A percentile compares a stretch with the other conserved stretches of the same genome.
Conservation (phyloP, 2,329 filamentous ascomycete species). For the Botrytis byssoidea region DNA sequence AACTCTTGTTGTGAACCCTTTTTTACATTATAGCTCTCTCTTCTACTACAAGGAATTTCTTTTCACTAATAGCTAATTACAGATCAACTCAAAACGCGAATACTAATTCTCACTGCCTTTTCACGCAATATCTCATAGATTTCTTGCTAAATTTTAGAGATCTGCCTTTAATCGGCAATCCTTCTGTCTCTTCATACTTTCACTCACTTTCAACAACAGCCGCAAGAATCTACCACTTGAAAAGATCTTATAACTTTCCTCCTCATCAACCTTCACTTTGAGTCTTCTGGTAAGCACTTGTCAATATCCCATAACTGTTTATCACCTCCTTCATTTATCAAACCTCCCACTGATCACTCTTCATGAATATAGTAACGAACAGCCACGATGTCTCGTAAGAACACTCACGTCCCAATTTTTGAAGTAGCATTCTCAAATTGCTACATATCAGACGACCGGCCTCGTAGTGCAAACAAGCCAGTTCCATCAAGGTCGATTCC, state of each 20-base stretch:
- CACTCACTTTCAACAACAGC: not conserved
- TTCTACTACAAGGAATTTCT: not conserved
- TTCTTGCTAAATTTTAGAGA: not conserved
- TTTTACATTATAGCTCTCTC: not conserved
- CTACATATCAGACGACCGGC: constrained; percentile 5
- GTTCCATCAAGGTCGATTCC: not conserved
- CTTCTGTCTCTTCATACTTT: not conserved
- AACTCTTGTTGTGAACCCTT: too few relatives aligned
- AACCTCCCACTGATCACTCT: not conserved
- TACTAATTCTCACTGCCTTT: too few relatives aligned
- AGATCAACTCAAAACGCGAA: not conserved
- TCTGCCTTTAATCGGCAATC: not conserved
- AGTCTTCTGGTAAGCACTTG: not conserved
- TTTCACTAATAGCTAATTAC: not conserved
- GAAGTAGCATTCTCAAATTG: not conserved
- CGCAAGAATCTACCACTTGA: not conserved
- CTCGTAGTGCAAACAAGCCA: not conserved
- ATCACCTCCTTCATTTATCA: not conserved
- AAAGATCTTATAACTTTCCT: not conserved
- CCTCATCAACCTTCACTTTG: not conserved
- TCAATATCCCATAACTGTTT: not conserved
- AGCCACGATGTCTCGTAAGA: not conserved
- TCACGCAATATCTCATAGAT: not conserved
- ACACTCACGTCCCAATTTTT: not conserved
- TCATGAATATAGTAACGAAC: not conserved